These are phyloP conservation scores for Ceratocystis alfenasii DNA, from an alignment of 2,329 filamentous ascomycete species.

Conservation along the genomic window DNA sequence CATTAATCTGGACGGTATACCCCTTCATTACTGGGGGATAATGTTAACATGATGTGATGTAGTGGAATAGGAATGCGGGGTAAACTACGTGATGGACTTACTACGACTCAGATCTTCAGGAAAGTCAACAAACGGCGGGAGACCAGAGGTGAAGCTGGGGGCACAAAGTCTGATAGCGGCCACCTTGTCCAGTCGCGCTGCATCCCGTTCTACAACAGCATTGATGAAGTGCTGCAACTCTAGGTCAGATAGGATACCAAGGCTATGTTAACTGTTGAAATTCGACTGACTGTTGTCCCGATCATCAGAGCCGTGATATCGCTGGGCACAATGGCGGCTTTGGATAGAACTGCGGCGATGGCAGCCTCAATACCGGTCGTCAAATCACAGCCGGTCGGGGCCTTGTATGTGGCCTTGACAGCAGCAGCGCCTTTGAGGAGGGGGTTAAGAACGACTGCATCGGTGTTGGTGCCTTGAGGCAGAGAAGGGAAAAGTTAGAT, in stretches of 20 bases:
- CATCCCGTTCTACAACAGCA: slow-evolving; percentile 44
- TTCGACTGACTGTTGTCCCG: slow-evolving; percentile 35
- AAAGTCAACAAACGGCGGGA: slow-evolving; percentile 43
- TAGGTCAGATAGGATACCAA: not conserved
- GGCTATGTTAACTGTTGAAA: not conserved
- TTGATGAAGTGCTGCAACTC: slow-evolving; percentile 41
- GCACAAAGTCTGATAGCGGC: slow-evolving; percentile 45
- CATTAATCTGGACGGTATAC: slow-evolving; percentile 23
- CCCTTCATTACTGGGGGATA: slow-evolving; percentile 23
- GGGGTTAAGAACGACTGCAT: slow-evolving; percentile 40
- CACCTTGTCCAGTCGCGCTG: slow-evolving; percentile 36
- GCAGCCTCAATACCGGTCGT: slow-evolving; percentile 34
- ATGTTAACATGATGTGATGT: too few relatives aligned
- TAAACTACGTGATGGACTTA: not conserved
- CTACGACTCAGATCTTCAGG: slow-evolving; percentile 33
- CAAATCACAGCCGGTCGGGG: slow-evolving; percentile 38
- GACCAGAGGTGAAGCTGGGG: slow-evolving; percentile 32
- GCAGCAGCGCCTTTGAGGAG: slow-evolving; percentile 23
- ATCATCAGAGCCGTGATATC: slow-evolving; percentile 40
- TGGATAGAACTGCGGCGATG: slow-evolving; percentile 13
- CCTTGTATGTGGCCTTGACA: slow-evolving; percentile 32
- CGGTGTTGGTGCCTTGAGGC: slow-evolving; percentile 39
- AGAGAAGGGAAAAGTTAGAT: not conserved
- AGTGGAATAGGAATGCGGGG: not conserved
- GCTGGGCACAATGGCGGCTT: slow-evolving; percentile 25